Conservation (phyloP, 257 asterid species). For the Lavandula angustifolia region DNA sequence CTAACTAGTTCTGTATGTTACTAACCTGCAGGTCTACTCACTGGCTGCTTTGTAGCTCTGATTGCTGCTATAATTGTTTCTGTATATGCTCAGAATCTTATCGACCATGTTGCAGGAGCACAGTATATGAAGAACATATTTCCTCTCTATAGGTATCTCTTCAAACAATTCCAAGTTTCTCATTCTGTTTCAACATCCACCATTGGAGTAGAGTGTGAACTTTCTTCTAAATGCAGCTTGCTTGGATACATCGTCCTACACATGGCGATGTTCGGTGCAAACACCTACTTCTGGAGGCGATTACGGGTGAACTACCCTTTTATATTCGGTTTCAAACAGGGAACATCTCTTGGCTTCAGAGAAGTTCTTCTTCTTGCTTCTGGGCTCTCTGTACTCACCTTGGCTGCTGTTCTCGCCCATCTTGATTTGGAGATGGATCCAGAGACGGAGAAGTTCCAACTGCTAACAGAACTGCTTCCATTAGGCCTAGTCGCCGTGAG, state of each 20-base stretch:
- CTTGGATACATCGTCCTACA: constrained; percentile 67
- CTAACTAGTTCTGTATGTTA: background rate
- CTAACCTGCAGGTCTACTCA: constrained; percentile 53
- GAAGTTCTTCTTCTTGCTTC: constrained; percentile 68
- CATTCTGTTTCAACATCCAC: background rate
- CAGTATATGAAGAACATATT: constrained; percentile 71
- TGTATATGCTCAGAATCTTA: constrained; percentile 54
- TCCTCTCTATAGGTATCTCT: constrained; percentile 77
- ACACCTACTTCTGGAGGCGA: constrained; percentile 67
- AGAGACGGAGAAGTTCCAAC: constrained; percentile 37
- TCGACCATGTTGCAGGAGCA: constrained; percentile 41
- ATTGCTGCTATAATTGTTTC: constrained; percentile 42
- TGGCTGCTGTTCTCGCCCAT: constrained; percentile 59
- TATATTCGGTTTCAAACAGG: constrained; percentile 66
- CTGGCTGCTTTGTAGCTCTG: constrained; percentile 74
- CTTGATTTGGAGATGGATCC: constrained; percentile 81
- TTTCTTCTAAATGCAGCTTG: constrained; percentile 42
- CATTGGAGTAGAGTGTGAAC: background rate
- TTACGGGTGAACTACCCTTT: constrained; percentile 69
- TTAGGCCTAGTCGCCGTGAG: constrained; percentile 56
- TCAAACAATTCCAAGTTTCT: background rate
- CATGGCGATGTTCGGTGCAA: constrained; percentile 61
- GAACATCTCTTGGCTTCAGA: constrained; percentile 64
- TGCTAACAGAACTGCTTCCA: constrained; percentile 65
- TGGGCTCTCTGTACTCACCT: constrained; percentile 56